Base-by-base conservation (phyloP, 257 asterid genomes). In the Phtheirospermum japonicum region DNA sequence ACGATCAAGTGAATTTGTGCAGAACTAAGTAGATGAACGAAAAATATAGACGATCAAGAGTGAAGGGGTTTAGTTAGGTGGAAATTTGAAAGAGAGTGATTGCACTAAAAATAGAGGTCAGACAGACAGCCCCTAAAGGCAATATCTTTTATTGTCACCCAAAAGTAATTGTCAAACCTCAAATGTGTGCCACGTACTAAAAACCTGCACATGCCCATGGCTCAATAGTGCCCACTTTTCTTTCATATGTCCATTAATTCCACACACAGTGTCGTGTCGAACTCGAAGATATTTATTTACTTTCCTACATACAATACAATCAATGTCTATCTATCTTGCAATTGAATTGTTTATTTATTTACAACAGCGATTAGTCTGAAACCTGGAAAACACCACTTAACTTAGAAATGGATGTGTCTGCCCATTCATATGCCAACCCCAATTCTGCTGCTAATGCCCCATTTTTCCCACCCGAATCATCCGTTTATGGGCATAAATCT, bases 341-440 rank as follows among this genome's bases (percentile, higher is more conserved):
- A n/a, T 39, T 11, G 12, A 11, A 39, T 39, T 13, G n/a, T 39
- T 14, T 39, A 14, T 39, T 39, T 39, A 4, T 12, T 16, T 12
- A 16, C 48, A 40, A 40, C 48, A 36, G 9, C 9, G 9, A 36
- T n/a, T n/a, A n/a, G n/a, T n/a, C n/a, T n/a, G n/a, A n/a, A n/a
- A n/a, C n/a, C n/a, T n/a, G n/a, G n/a, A n/a, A n/a, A n/a, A n/a
- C n/a, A n/a, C n/a, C 42, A 9, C 8, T 1, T 4, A 13, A 46
- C 2, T 12, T n/a, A 50, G 30, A 51, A 51, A 51, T 51, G 57
- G 57, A 77, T 66, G 59, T 72, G 57, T 32, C 66, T 20, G 33
- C 66, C 39, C 82, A 69, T 45, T 72, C 73, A 6, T 66, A 61
- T 68, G 70, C 75, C 46, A 71, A 59, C 68, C 19, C 72, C 33